phyloP scores from a whole-genome alignment of 106 monocot genomes.

The Phalaenopsis equestris region DNA sequence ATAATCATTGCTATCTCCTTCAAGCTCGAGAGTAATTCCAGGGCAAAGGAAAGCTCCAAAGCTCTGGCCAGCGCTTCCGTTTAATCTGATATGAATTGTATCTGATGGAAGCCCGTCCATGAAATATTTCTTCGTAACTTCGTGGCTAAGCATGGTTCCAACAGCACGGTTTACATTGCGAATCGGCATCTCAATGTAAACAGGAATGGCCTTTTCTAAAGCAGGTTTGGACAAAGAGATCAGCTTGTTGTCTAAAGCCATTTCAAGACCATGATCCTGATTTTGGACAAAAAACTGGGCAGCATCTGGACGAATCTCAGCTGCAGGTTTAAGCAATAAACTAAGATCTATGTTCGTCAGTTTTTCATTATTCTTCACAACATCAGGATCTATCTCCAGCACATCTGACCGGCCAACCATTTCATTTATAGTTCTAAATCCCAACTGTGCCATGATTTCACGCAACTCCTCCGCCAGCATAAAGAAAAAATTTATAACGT shows the following conservation, averaged over 20 bases:
- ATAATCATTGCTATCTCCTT: constrained; percentile 99
- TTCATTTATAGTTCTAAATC: constrained; percentile 69
- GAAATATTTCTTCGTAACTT: constrained; percentile 83
- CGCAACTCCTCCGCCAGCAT: constrained; percentile 98
- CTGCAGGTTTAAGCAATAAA: constrained; percentile 70
- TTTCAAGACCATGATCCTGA: constrained; percentile 89
- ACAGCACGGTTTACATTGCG: constrained; percentile 91
- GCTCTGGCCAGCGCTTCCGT: constrained; percentile 95
- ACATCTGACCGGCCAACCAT: constrained; percentile 97
- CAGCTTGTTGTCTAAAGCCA: constrained; percentile 77
- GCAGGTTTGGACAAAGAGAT: constrained; percentile 62
- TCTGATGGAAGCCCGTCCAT: constrained; percentile 71
- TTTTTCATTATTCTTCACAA: constrained; percentile 75
- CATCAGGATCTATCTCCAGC: constrained; percentile 79
- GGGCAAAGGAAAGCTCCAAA: constrained; percentile 92
- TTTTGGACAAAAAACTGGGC: constrained; percentile 90
- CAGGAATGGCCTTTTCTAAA: constrained; percentile 57
- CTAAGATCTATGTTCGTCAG: constrained; percentile 84
- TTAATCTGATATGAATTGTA: constrained; percentile 81
- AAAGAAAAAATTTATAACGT: constrained; percentile 98
- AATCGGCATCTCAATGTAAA: constrained; percentile 69
- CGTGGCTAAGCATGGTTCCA: constrained; percentile 97
- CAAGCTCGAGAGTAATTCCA: constrained; percentile 96
- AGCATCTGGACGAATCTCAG: constrained; percentile 80
- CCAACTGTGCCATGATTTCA: constrained; percentile 91